A percentile compares a stretch with the other conserved stretches of the same genome.
These are phyloP conservation scores for Jamesozyma rosinii DNA, from an alignment of 805 yeast species.

Conservation along the genomic window DNA sequence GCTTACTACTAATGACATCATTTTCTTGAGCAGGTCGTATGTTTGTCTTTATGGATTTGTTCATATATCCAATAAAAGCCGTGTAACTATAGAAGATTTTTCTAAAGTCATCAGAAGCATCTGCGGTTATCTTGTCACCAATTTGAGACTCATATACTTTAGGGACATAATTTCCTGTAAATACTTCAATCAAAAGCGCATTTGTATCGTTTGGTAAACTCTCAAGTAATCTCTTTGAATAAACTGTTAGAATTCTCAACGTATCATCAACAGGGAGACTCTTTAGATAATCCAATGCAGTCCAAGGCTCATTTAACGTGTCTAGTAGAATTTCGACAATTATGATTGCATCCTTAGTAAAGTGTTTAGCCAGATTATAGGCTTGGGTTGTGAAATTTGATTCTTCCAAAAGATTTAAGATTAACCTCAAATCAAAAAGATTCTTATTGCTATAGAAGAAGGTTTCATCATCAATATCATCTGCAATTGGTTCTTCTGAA, in stretches of 20 bases:
- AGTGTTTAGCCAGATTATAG: conserved; percentile 55
- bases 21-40: neutral
- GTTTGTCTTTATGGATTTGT: conserved; percentile 19
- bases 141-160: conserved; percentile 12
- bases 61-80: conserved; percentile 48
- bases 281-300: conserved; percentile 56
- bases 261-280: conserved; percentile 70
- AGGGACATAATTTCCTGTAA: conserved; percentile 74
- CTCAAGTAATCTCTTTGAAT: conserved; percentile 57
- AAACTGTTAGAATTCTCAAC: conserved; percentile 56
- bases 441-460: conserved; percentile 26
- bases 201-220: conserved; percentile 73
- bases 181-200: conserved; percentile 69
- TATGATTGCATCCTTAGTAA: conserved; percentile 55
- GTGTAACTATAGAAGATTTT: conserved; percentile 44
- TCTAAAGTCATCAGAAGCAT: conserved; percentile 6
- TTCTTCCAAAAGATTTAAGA: conserved; percentile 63
- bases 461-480: conserved; percentile 31
- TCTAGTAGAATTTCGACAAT: conserved; percentile 69
- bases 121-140: neutral
- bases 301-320: conserved; percentile 51
- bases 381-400: conserved; percentile 61
- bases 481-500: conserved; percentile 22
- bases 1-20: conserved; percentile 22
- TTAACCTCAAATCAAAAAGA: conserved; percentile 54